These are phyloP conservation scores for Penicillium thymicola DNA, from an alignment of 2,329 filamentous ascomycete genomes.

Conservation along the genomic window DNA sequence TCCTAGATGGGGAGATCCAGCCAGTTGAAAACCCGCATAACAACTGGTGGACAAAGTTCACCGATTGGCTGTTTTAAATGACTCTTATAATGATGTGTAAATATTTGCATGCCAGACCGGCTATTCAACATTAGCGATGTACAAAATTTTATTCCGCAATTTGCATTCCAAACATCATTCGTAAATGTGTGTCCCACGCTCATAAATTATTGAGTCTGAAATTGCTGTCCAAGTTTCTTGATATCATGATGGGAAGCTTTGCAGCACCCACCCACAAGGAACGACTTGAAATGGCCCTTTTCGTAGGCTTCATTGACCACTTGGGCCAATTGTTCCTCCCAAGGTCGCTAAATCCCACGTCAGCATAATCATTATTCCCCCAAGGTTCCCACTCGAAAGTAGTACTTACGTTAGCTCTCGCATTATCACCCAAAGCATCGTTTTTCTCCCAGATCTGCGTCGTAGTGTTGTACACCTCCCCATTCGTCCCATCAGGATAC, in stretches of 20 bases:
- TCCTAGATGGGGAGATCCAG: constrained; percentile 31
- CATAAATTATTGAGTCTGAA: neutral
- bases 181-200: too few relatives aligned
- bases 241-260: constrained; percentile 43
- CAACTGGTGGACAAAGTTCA: constrained; percentile 22
- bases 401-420: constrained; percentile 3
- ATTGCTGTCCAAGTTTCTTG: constrained; percentile 25
- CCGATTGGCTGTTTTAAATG: constrained; percentile 28
- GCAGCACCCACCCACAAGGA: constrained; percentile 48
- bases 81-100: constrained; percentile 11
- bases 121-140: constrained; percentile 15
- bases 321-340: constrained; percentile 37
- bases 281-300: constrained; percentile 26
- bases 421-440: constrained; percentile 18
- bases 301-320: constrained; percentile 32
- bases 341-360: constrained; percentile 24
- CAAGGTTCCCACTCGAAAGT: neutral
- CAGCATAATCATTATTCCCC: constrained; percentile 6
- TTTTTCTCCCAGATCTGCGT: constrained; percentile 57
- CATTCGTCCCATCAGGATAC: constrained; percentile 68
- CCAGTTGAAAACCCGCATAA: constrained; percentile 13
- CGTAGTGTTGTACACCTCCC: constrained; percentile 63
- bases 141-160: neutral
- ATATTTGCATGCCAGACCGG: constrained; percentile 18
- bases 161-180: neutral